Conservation (phyloP, 768 basidiomycete species). For the Hirschioporus abietinus region DNA sequence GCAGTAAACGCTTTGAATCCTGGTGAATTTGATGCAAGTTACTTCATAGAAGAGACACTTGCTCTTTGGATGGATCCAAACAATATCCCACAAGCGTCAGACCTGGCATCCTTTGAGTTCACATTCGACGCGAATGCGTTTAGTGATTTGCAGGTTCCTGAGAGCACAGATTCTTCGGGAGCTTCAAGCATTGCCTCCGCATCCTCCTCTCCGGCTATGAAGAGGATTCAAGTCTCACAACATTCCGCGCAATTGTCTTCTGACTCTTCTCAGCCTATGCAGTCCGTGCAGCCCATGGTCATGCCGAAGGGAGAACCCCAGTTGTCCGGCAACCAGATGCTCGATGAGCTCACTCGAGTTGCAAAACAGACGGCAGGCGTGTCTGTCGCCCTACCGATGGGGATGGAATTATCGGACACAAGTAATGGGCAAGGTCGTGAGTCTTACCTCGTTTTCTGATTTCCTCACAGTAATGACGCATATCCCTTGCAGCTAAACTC, state of each 20-base stretch:
- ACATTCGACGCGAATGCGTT: not conserved
- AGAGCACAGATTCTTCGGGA: not conserved
- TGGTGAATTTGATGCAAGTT: not conserved
- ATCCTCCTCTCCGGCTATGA: slow-evolving; percentile 42
- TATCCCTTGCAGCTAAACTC: slow-evolving; percentile 31
- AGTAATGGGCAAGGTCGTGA: slow-evolving; percentile 15
- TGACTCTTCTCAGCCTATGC: slow-evolving; percentile 32
- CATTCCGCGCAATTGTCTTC: slow-evolving; percentile 25
- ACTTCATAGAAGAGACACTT: not conserved
- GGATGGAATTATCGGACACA: not conserved
- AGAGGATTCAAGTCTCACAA: slow-evolving; percentile 25
- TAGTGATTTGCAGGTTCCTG: not conserved
- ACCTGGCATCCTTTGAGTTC: not conserved
- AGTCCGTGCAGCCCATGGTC: slow-evolving; percentile 18
- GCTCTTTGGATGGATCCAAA: not conserved
- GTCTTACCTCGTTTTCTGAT: not conserved
- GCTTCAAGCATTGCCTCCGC: slow-evolving; percentile 38
- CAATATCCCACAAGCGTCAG: not conserved
- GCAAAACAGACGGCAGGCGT: slow-evolving; percentile 33
- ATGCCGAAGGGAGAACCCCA: slow-evolving; percentile 14
- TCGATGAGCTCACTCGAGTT: slow-evolving; percentile 30
- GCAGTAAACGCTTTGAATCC: not conserved
- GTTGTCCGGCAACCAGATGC: not conserved
- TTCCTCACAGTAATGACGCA: not conserved
- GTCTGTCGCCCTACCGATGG: slow-evolving; percentile 28